phyloP scores from a whole-genome alignment of 306 rosid species.

The Prunus davidiana region DNA sequence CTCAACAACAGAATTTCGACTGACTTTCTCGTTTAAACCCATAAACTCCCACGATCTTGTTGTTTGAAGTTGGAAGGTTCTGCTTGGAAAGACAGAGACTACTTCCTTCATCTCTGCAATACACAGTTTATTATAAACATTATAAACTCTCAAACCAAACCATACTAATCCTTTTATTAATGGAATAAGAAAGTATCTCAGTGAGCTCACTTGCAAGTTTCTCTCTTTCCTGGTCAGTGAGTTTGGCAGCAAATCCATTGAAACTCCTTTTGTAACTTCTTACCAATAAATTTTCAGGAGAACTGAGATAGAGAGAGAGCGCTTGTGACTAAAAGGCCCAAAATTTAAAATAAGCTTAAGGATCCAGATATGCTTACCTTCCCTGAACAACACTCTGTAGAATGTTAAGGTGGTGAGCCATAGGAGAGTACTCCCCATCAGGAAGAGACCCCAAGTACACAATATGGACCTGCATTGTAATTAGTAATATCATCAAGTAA shows the following conservation, averaged over 20 bases:
- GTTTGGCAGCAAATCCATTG: conserved; percentile 36
- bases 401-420: conserved; percentile 1
- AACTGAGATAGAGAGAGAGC: not conserved
- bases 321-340: not conserved
- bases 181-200: not conserved
- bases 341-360: no score
- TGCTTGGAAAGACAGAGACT: conserved; percentile 30
- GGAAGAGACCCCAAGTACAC: conserved; percentile 19
- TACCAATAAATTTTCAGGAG: not conserved
- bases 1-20: not conserved
- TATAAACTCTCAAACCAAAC: not conserved
- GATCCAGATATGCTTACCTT: not conserved
- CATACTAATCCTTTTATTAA: no score
- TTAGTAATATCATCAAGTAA: not conserved
- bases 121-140: not conserved
- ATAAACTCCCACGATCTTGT: conserved; percentile 45
- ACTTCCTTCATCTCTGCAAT: conserved; percentile 21
- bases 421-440: not conserved
- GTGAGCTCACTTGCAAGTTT: conserved; percentile 15
- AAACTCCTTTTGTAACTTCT: conserved; percentile 37
- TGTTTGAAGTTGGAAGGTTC: conserved; percentile 15
- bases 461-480: not conserved
- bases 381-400: not conserved
- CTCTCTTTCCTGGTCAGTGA: conserved; percentile 21
- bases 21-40: conserved; percentile 1